Evolutionary conservation across 306 rosid genomes (phyloP).

Genomic region (Ormosia emarginata): DNA sequence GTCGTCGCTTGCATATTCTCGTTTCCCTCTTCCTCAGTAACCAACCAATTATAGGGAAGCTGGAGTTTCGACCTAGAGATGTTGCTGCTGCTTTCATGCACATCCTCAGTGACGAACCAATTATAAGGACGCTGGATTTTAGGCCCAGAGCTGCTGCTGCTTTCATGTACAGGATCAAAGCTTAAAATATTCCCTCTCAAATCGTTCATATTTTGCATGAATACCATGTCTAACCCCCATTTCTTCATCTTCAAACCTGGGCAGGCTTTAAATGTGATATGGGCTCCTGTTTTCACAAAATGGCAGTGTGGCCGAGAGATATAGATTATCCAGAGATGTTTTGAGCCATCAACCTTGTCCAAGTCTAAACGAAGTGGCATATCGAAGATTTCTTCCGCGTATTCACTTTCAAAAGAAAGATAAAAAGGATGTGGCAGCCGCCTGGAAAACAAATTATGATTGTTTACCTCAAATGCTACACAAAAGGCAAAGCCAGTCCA

Average conservation of each 20-base stretch:
- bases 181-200: too few relatives aligned
- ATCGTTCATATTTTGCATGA: background rate
- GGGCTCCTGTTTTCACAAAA: slow-evolving; percentile 10
- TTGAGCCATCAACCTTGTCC: background rate
- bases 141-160: too few relatives aligned
- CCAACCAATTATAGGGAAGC: background rate
- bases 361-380: background rate
- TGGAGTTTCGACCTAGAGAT: background rate
- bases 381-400: background rate
- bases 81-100: too few relatives aligned
- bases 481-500: background rate
- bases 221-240: background rate
- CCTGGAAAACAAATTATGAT: background rate
- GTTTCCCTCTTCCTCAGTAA: background rate
- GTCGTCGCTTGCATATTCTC: background rate
- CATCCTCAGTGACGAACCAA: too few relatives aligned
- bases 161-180: background rate
- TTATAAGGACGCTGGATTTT: too few relatives aligned
- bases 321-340: background rate
- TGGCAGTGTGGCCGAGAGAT: background rate
- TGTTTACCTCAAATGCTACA: background rate
- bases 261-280: background rate
- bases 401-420: slow-evolving; percentile 7
- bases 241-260: background rate
- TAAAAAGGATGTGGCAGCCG: background rate